Percentiles rank a stretch among this genome's conserved stretches.
These are phyloP conservation scores for Zymoseptoria passerinii DNA, from an alignment of 2,329 filamentous ascomycete species.

Conservation along the genomic window DNA sequence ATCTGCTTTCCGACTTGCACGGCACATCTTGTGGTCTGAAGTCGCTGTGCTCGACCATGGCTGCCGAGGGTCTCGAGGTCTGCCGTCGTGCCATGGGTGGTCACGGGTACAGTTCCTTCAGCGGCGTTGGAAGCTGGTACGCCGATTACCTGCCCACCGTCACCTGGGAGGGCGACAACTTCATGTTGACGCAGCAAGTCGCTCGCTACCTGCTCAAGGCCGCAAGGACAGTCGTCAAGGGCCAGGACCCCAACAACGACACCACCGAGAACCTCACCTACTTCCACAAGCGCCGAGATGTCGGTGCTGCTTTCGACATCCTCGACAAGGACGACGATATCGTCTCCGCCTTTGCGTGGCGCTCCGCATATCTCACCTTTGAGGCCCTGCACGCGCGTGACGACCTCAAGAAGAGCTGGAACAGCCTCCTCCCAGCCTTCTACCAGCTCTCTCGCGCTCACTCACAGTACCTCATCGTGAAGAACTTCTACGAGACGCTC, in stretches of 20 bases:
- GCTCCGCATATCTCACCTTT: conserved; percentile 64
- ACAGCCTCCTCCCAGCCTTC: conserved; percentile 68
- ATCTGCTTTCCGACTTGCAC: conserved; percentile 64
- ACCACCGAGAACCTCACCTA: conserved; percentile 57
- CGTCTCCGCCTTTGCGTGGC: conserved; percentile 67
- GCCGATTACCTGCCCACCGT: conserved; percentile 64
- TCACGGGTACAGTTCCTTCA: conserved; percentile 67
- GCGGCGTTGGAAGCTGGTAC: conserved; percentile 68
- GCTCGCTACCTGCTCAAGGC: conserved; percentile 69
- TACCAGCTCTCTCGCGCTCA: conserved; percentile 67
- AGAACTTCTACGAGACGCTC: conserved; percentile 67
- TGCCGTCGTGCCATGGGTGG: conserved; percentile 69
- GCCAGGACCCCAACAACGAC: conserved; percentile 57
- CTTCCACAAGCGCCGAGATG: conserved; percentile 58
- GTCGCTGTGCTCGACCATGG: conserved; percentile 61
- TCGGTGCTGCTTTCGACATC: conserved; percentile 66
- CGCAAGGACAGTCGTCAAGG: conserved; percentile 59
- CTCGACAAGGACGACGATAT: conserved; percentile 62
- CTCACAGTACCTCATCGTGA: conserved; percentile 69
- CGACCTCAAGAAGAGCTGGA: conserved; percentile 68
- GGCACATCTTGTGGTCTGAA: conserved; percentile 70
- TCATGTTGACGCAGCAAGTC: conserved; percentile 75
- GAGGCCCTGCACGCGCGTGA: conserved; percentile 67
- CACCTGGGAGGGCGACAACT: conserved; percentile 74
- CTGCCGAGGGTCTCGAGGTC: conserved; percentile 65